These are phyloP conservation scores for Dothideomycetidae sp. DNA, from an alignment of 2,329 filamentous ascomycete species.

Conservation along the genomic window DNA sequence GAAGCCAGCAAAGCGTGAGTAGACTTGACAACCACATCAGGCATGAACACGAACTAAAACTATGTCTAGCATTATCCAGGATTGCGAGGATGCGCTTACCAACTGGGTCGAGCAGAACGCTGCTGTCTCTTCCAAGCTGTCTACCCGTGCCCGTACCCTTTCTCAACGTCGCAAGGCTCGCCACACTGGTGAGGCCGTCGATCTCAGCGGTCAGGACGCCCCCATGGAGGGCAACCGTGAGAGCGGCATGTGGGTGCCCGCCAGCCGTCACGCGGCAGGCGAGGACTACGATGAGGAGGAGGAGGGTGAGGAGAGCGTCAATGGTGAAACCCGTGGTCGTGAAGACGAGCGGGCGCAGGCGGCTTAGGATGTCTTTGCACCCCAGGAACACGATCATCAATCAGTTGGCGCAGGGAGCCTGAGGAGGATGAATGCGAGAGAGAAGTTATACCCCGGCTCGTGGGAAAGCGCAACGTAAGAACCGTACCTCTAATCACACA, in stretches of 20 bases:
- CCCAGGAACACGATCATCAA: not conserved
- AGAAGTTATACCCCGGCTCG: not conserved
- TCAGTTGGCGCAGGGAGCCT: not conserved
- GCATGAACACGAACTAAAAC: conserved; percentile 14
- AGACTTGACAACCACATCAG: no score
- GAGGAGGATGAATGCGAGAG: not conserved
- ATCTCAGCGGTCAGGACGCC: conserved; percentile 70
- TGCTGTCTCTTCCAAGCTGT: conserved; percentile 74
- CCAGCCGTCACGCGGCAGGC: conserved; percentile 48
- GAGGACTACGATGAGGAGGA: conserved; percentile 50
- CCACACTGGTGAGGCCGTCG: conserved; percentile 53
- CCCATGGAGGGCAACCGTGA: conserved; percentile 55
- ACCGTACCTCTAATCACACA: not conserved
- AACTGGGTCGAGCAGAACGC: conserved; percentile 94
- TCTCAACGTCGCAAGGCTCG: conserved; percentile 65
- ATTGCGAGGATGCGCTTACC: conserved; percentile 92
- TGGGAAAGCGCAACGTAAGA: not conserved
- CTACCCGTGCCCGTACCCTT: conserved; percentile 71
- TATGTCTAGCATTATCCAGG: conserved; percentile 68
- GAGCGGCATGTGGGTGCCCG: conserved; percentile 67
- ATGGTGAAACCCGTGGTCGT: conserved; percentile 31
- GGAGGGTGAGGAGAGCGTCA: conserved; percentile 39
- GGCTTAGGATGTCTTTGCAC: conserved; percentile 10
- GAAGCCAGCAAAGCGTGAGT: conserved; percentile 78
- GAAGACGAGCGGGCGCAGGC: conserved; percentile 31